Conservation (phyloP, 352 stramenopile genomes). For the Phytophthora cajani region DNA sequence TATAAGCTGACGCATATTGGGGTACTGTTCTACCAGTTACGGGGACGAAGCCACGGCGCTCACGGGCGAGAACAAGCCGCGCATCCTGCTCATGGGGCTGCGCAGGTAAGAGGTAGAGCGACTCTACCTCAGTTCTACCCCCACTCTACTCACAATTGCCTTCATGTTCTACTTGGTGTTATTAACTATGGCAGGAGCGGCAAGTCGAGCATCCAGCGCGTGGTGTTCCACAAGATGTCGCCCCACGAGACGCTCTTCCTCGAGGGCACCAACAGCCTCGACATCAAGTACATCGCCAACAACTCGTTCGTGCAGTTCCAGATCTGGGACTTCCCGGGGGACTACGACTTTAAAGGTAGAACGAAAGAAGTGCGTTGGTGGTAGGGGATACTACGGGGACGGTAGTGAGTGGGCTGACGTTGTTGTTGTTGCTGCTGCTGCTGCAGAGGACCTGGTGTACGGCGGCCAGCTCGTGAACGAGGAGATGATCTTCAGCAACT, state of each 20-base stretch:
- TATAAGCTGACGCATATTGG: neutral
- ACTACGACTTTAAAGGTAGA: constrained; percentile 91
- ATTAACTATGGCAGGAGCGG: constrained; percentile 56
- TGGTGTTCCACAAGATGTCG: constrained; percentile 99
- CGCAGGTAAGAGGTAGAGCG: constrained; percentile 56
- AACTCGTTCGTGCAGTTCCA: constrained; percentile 98
- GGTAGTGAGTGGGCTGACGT: neutral
- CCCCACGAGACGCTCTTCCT: constrained; percentile 98
- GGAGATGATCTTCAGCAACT: constrained; percentile 93
- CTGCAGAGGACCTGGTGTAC: constrained; percentile 86
- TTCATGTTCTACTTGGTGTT: neutral
- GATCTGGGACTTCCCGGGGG: constrained; percentile 99
- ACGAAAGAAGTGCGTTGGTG: no score
- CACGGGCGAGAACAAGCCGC: constrained; percentile 91
- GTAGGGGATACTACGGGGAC: neutral
- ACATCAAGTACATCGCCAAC: constrained; percentile 98
- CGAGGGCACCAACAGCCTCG: constrained; percentile 86
- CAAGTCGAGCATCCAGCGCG: constrained; percentile 93
- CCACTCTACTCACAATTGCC: neutral
- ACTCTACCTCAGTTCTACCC: neutral
- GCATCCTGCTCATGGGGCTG: constrained; percentile 98
- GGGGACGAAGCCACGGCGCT: constrained; percentile 72
- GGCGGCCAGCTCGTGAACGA: constrained; percentile 89
- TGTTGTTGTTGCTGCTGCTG: neutral
- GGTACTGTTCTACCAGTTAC: constrained; percentile 51